Base-by-base conservation (phyloP, 139 green algal species). In the Chlorella sp. region DNA sequence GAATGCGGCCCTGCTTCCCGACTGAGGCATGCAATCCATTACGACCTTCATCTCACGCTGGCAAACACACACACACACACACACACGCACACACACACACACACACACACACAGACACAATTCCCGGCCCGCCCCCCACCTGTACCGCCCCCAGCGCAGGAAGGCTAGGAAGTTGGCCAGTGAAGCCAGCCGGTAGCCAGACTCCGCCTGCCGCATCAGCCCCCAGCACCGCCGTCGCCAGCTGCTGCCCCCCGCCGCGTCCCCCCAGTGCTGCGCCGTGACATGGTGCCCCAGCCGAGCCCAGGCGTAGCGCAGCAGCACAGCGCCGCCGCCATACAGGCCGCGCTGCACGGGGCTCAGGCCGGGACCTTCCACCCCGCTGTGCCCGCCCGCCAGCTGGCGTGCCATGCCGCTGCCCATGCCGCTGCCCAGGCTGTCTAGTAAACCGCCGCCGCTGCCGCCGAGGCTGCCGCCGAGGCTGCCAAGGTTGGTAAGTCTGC, bases 231-330 rank as follows among this genome's bases (percentile, higher is more conserved):
- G 40, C 57, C 36, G 80, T 40, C 73, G 87, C 91, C 91, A 93
- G 18, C 76, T 16, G 18, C 76, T 16, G n/a, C 40, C 37, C 18
- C 28, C 12, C 40, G 61, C 42, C 15, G n/a, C 42, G 42, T 93
- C 91, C 5, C 77, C 85, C 93, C 90, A 94, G 68, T 92, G 91
- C 48, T 77, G 39, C 34, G 37, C 26, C 1, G 88, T 73, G 28
- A 91, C 92, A 12, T 86, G 28, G 30, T 93, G 85, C 26, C 90
- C 84, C 11, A 94, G 22, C 1, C 95, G 85, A 0, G 81, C 68
- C 95, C 95, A 97, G 0, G 90, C 60, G 88, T 98, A 98, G 0
- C 94, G 95, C 87, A 96, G 53, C 21, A 93, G 61, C 12, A 97
- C 93, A 7, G 92, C 86, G 16, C 93, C 94, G 0, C 95, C 48